Conservation (phyloP, 2,329 filamentous ascomycete genomes). For the Fusarium floridanum region DNA sequence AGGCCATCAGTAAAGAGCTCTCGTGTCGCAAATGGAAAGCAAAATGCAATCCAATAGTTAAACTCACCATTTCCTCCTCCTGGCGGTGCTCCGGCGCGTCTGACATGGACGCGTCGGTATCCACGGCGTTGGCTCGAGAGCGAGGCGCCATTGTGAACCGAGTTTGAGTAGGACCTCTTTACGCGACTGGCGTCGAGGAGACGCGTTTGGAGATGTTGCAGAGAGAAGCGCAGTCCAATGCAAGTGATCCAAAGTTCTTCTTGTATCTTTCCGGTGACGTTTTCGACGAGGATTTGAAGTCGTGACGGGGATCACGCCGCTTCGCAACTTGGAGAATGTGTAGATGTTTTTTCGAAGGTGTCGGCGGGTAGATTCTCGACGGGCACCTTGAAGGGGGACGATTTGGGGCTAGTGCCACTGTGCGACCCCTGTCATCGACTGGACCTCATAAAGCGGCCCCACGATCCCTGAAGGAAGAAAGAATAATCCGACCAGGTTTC, state of each 20-base stretch:
- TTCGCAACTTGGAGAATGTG: constrained; percentile 29
- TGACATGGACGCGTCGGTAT: constrained; percentile 73
- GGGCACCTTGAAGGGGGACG: constrained; percentile 51
- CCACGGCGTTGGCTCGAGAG: constrained; percentile 64
- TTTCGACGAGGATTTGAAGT: constrained; percentile 17
- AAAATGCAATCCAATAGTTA: not conserved
- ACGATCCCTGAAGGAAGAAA: constrained; percentile 43
- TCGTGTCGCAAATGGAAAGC: not conserved
- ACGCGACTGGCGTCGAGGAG: constrained; percentile 63
- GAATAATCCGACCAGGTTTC: constrained; percentile 40
- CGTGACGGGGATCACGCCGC: constrained; percentile 22
- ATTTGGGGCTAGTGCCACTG: constrained; percentile 50
- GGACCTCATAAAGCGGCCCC: constrained; percentile 31
- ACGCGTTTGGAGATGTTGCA: constrained; percentile 58
- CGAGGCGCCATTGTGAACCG: constrained; percentile 66
- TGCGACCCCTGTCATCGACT: constrained; percentile 39
- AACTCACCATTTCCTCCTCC: constrained; percentile 64
- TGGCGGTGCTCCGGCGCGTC: constrained; percentile 66
- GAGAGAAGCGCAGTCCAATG: constrained; percentile 24
- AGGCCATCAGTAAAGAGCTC: constrained; percentile 26
- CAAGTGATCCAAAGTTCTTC: not conserved
- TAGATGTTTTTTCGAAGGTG: constrained; percentile 52
- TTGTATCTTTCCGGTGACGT: constrained; percentile 1
- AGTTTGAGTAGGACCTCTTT: constrained; percentile 56
- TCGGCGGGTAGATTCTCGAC: constrained; percentile 51